Evolutionary conservation across 192 early-diverging fungal genomes (phyloP), one percentile per base, ranked within the genome.

Genomic region (Mortierella claussenii): DNA sequence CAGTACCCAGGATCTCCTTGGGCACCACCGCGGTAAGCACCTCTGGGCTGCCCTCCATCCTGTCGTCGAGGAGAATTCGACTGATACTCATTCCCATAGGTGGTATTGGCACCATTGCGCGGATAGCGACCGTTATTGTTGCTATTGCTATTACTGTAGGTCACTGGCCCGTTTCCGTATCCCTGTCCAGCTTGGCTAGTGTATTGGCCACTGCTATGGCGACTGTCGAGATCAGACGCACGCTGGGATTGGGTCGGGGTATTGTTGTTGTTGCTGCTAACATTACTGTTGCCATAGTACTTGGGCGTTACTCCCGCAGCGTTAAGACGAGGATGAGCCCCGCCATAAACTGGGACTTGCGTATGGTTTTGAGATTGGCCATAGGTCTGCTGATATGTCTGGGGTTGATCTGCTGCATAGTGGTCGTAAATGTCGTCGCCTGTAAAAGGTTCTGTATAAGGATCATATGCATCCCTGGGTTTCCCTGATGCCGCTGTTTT

Each of bases 151-250:
- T 42, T 42, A 42, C 40, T 17, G 27, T 49, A 26, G 5, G 17
- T 50, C 33, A 18, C 48, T 37, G n/a, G 26, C 32, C 20, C 57
- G 8, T 40, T 26, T 0, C 46, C 53, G 28, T 37, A n/a, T 5
- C 36, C 36, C 40, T 17, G 21, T 1, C 50, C 37, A 26, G 8
- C 24, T 2, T 30, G 26, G 20, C 27, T 31, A 26, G 26, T 32
- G 13, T 40, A 5, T 40, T 46, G 40, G 42, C 67, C 36, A 30
- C 58, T 40, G 24, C 60, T 10, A 50, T 60, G 71, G 4, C 58
- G 62, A 42, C 62, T 65, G 1, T 67, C 64, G 9, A 61, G 44
- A 26, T 76, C 64, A 3, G 73, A 76, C 37, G 64, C 73, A 44
- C 55, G 64, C 27, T 76, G 63, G 10, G 70, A 73, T 28, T 47